These are phyloP conservation scores for Tilletia walkeri DNA, from an alignment of 1,284 basidiomycete species.

Conservation along the genomic window DNA sequence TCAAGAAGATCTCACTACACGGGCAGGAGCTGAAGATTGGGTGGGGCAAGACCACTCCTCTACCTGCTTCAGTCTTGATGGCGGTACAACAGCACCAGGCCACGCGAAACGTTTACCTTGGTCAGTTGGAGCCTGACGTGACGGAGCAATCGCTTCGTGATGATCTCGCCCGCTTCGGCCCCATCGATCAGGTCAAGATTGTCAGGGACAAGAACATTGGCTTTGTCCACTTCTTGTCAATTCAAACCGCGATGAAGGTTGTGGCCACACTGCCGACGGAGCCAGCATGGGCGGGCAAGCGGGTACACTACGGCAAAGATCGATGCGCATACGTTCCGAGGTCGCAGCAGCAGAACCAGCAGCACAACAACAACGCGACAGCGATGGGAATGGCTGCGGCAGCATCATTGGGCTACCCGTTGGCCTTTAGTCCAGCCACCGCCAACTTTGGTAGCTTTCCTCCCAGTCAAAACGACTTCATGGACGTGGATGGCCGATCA, in stretches of 20 bases:
- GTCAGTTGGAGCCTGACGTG: constrained; percentile 45
- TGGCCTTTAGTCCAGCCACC: constrained; percentile 29
- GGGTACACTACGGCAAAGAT: constrained; percentile 54
- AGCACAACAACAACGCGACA: constrained; percentile 54
- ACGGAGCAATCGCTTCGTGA: constrained; percentile 48
- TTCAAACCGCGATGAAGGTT: constrained; percentile 53
- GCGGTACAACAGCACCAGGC: constrained; percentile 54
- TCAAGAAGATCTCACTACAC: constrained; percentile 51
- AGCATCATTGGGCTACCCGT: constrained; percentile 52
- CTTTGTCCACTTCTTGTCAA: constrained; percentile 54
- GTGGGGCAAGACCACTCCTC: constrained; percentile 53
- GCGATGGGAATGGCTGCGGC: constrained; percentile 54
- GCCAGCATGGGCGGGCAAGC: constrained; percentile 47
- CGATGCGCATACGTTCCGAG: constrained; percentile 54
- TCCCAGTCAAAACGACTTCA: constrained; percentile 20
- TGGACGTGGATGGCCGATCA: constrained; percentile 31
- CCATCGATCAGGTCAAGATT: constrained; percentile 55
- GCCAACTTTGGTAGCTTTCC: constrained; percentile 20
- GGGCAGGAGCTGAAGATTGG: constrained; percentile 55
- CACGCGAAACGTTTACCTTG: constrained; percentile 52
- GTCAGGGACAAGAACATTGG: constrained; percentile 54
- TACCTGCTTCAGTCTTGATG: constrained; percentile 47
- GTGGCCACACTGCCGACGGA: constrained; percentile 48
- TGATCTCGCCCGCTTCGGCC: constrained; percentile 49
- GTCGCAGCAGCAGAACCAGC: constrained; percentile 54